phyloP scores from a whole-genome alignment of 2,329 filamentous ascomycete genomes.

The Monosporascus ibericus region DNA sequence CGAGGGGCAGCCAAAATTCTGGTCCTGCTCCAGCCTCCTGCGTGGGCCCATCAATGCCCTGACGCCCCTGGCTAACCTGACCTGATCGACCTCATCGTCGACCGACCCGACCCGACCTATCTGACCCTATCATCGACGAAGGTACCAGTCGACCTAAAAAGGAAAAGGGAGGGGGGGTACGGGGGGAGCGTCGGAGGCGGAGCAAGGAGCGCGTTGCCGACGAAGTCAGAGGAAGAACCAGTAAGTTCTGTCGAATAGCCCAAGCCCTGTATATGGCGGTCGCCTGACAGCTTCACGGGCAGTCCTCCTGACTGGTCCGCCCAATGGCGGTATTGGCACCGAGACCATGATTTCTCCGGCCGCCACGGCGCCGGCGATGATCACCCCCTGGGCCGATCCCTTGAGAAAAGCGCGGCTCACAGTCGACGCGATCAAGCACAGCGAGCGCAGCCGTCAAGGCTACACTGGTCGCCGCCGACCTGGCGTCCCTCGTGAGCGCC shows the following conservation, averaged over 20 bases:
- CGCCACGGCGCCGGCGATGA: slow-evolving; percentile 17
- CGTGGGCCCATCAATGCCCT: too few species aligned
- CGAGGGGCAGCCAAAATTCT: too few species aligned
- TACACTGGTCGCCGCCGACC: slow-evolving; percentile 22
- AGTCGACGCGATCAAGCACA: slow-evolving; percentile 20
- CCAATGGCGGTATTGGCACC: slow-evolving; percentile 24
- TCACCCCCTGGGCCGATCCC: slow-evolving; percentile 24
- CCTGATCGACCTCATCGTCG: too few species aligned
- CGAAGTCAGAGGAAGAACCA: slow-evolving; percentile 21
- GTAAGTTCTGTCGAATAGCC: slow-evolving; percentile 6
- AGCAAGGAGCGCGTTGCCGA: too few species aligned
- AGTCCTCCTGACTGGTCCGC: slow-evolving; percentile 29
- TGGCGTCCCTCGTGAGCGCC: slow-evolving; percentile 25
- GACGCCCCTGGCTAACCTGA: too few species aligned
- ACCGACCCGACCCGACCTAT: too few species aligned
- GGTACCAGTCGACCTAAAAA: too few species aligned
- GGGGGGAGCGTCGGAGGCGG: too few species aligned
- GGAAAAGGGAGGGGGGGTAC: too few species aligned
- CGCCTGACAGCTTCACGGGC: neutral
- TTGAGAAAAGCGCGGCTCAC: slow-evolving; percentile 18
- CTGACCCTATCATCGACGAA: too few species aligned
- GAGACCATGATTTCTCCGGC: slow-evolving; percentile 24
- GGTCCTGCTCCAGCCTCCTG: too few species aligned
- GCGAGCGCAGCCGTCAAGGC: slow-evolving; percentile 17
- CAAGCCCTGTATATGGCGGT: neutral